These are phyloP conservation scores for Tardiomyces digboiensis DNA, from an alignment of 1,139 yeast genomes.

Conservation along the genomic window DNA sequence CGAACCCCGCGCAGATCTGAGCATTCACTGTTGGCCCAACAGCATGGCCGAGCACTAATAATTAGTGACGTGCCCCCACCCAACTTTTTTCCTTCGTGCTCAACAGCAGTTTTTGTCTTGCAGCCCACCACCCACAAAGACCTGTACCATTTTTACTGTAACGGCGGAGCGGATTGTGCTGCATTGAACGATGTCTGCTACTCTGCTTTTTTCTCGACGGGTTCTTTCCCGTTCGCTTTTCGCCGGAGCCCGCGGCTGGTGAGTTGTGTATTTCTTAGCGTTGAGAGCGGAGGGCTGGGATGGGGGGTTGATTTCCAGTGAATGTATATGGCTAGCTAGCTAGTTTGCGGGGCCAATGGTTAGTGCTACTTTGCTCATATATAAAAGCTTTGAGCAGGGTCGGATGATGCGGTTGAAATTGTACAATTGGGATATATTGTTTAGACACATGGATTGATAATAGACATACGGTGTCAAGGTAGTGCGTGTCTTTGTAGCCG, in stretches of 20 bases:
- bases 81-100: constrained; percentile 1
- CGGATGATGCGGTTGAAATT: too few species aligned
- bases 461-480: too few species aligned
- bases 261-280: not conserved
- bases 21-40: not conserved
- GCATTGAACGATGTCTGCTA: not conserved
- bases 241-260: not conserved
- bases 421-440: too few species aligned
- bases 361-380: too few species aligned
- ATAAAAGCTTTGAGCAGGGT: too few species aligned
- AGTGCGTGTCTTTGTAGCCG: too few species aligned
- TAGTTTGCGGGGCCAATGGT: too few species aligned
- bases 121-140: not conserved
- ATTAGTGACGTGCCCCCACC: not conserved
- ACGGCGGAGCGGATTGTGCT: not conserved
- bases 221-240: not conserved
- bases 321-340: too few species aligned
- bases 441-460: too few species aligned
- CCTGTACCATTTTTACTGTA: not conserved
- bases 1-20: not conserved
- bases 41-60: not conserved
- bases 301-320: too few species aligned
- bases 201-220: not conserved
- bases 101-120: not conserved
- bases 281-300: too few species aligned